A percentile compares a stretch with the other conserved stretches of the same genome.
phyloP scores from a whole-genome alignment of 2,329 filamentous ascomycete species.

The Fusarium graminum region DNA sequence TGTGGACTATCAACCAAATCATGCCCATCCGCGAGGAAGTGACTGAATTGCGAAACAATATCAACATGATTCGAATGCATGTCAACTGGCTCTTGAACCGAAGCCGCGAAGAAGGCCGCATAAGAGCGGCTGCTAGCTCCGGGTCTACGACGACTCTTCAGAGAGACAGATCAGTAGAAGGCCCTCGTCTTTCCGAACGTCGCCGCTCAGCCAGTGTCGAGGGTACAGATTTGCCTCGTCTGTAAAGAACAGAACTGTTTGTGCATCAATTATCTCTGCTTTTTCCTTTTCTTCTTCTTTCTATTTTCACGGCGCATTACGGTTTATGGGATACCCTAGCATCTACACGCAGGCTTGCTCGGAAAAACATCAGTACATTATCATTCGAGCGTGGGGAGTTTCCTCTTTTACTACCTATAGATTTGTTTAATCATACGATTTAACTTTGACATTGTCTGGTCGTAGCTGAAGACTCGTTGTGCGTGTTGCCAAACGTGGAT shows the following conservation, averaged over 20 bases:
- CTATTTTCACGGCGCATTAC: slow-evolving; percentile 31
- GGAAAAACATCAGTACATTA: slow-evolving; percentile 22
- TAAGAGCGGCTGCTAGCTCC: slow-evolving; percentile 55
- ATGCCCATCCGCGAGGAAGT: slow-evolving; percentile 73
- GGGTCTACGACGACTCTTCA: slow-evolving; percentile 51
- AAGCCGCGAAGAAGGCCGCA: slow-evolving; percentile 62
- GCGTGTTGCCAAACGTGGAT: slow-evolving; percentile 13
- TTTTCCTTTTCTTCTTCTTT: not conserved
- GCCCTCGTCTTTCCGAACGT: slow-evolving; percentile 52
- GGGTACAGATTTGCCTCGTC: slow-evolving; percentile 54
- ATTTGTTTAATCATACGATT: slow-evolving; percentile 19
- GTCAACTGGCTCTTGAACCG: slow-evolving; percentile 70
- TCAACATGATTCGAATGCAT: slow-evolving; percentile 71
- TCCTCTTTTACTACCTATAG: slow-evolving; percentile 5
- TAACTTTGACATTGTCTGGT: slow-evolving; percentile 1
- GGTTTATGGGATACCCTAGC: slow-evolving; percentile 43
- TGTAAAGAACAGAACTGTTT: slow-evolving; percentile 45
- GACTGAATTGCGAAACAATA: slow-evolving; percentile 69
- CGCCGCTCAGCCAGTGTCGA: slow-evolving; percentile 56
- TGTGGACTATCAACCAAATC: slow-evolving; percentile 72
- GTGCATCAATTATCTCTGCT: not conserved
- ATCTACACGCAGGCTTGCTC: slow-evolving; percentile 31
- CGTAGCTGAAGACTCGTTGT: not conserved
- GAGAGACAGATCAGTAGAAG: slow-evolving; percentile 49
- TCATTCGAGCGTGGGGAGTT: slow-evolving; percentile 13